phyloP scores from a whole-genome alignment of 768 basidiomycete species.

The Mycena vitilis region DNA sequence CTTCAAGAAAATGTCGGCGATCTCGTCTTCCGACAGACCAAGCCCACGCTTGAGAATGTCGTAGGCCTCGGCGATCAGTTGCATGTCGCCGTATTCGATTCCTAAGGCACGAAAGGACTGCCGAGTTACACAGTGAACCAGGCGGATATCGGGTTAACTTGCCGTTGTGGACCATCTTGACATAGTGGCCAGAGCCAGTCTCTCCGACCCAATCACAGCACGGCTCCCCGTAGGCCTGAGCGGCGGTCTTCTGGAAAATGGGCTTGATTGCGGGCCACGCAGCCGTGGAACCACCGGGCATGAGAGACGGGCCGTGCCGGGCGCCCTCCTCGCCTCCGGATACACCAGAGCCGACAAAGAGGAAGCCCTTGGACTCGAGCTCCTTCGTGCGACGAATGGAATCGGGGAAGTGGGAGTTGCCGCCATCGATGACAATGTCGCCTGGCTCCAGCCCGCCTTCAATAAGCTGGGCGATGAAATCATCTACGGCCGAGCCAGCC shows the following conservation, averaged over 20 bases:
- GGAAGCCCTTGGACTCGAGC: constrained; percentile 92
- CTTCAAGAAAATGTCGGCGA: constrained; percentile 91
- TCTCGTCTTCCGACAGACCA: constrained; percentile 86
- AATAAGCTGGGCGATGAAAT: constrained; percentile 87
- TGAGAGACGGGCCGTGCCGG: constrained; percentile 95
- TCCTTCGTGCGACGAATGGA: constrained; percentile 94
- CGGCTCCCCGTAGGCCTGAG: constrained; percentile 93
- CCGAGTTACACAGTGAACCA: constrained; percentile 19
- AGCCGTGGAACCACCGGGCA: constrained; percentile 95
- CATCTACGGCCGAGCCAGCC: constrained; percentile 95
- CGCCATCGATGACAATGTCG: constrained; percentile 99
- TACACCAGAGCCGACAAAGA: constrained; percentile 98
- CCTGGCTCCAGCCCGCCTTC: constrained; percentile 91
- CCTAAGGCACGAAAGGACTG: constrained; percentile 59
- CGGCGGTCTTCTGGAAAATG: constrained; percentile 98
- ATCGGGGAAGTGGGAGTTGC: constrained; percentile 99
- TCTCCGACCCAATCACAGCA: constrained; percentile 99
- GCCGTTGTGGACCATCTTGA: constrained; percentile 99
- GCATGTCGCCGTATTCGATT: constrained; percentile 99
- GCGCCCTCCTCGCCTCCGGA: constrained; percentile 99
- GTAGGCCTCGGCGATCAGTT: constrained; percentile 98
- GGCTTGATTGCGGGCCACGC: constrained; percentile 98
- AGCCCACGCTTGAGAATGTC: constrained; percentile 98
- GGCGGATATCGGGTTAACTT: constrained; percentile 40
- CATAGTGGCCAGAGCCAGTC: constrained; percentile 95